Base-by-base conservation (phyloP, 208 protist genomes). In the Entamoeba nuttalli region DNA sequence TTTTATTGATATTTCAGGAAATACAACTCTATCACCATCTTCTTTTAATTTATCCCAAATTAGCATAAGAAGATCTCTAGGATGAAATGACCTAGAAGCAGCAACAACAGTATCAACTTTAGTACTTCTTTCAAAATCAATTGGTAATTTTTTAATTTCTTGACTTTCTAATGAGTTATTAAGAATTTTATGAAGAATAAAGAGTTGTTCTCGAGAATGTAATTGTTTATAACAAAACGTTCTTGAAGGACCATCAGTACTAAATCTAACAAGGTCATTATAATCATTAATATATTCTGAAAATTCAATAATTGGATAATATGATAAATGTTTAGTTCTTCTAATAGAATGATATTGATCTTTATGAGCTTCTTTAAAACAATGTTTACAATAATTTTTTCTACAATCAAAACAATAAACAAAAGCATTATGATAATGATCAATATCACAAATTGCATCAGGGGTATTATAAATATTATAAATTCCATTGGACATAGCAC, bases 11-110 rank as follows among this genome's bases (percentile, higher is more conserved):
- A 84, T 7, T 21, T 84, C 62, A 11, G 62, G 62, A n/a, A 84
- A 84, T 11, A 84, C 62, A 11, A 84, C 4, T 84, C 62, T 84
- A 4, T 84, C 62, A 11, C 62, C 62, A 35, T 84, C 62, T 84
- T 84, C 62, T 95, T 97, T 97, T 41, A 98, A 94, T 35, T 84
- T 84, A 41, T 84, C 30, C 62, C 30, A 25, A 84, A 84, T 84
- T 35, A 84, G 35, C 62, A 25, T 25, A 11, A 84, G 19, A 11
- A 84, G 25, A 35, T 84, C 62, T 35, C 30, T 84, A 30, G 62
- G 62, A 84, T 84, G 62, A 21, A 84, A 84, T 84, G 62, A 84
- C 35, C 62, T 25, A 11, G 62, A 84, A 3, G 62, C 62, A 30
- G 62, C 17, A 84, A 84, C 62, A 84, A 84, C 62, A 5, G 62